Conservation (phyloP, 2,329 filamentous ascomycete species). For the Dactylellina haptotyla region DNA sequence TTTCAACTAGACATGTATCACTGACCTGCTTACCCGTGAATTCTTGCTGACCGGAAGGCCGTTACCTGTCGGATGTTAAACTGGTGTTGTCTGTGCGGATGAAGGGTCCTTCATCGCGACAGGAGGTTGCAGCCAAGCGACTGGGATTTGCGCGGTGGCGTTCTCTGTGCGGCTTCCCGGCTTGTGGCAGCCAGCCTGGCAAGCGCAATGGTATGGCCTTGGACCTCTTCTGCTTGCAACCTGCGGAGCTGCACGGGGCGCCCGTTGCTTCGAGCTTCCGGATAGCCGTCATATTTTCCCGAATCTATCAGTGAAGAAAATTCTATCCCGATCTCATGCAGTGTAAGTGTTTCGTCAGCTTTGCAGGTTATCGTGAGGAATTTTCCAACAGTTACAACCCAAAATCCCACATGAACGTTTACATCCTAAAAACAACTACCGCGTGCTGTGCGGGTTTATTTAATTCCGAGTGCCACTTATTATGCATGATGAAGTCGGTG, state of each 20-base stretch:
- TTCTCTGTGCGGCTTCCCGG: slow-evolving; percentile 29
- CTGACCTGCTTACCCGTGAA: neutral
- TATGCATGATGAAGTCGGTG: no score
- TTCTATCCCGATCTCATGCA: neutral
- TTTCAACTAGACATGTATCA: slow-evolving; percentile 18
- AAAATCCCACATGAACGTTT: no score
- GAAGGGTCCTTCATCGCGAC: slow-evolving; percentile 11
- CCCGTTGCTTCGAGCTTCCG: slow-evolving; percentile 21
- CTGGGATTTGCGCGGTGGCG: slow-evolving; percentile 16
- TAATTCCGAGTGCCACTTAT: no score
- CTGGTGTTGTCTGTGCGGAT: slow-evolving; percentile 18
- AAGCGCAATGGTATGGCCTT: neutral
- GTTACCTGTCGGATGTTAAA: neutral
- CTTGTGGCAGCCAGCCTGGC: slow-evolving; percentile 15
- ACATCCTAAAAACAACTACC: no score
- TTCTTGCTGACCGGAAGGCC: slow-evolving; percentile 3
- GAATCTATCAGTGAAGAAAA: neutral
- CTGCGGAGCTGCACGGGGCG: slow-evolving; percentile 7
- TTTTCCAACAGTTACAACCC: slow-evolving; percentile 17
- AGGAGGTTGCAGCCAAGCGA: slow-evolving; percentile 24
- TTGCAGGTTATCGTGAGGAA: no score
- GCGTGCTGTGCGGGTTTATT: no score
- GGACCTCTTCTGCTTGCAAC: slow-evolving; percentile 2
- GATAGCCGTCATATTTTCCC: slow-evolving; percentile 14
- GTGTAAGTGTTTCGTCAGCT: neutral